phyloP scores from a whole-genome alignment of 305 asterid species.

The Solanum hybrid region DNA sequence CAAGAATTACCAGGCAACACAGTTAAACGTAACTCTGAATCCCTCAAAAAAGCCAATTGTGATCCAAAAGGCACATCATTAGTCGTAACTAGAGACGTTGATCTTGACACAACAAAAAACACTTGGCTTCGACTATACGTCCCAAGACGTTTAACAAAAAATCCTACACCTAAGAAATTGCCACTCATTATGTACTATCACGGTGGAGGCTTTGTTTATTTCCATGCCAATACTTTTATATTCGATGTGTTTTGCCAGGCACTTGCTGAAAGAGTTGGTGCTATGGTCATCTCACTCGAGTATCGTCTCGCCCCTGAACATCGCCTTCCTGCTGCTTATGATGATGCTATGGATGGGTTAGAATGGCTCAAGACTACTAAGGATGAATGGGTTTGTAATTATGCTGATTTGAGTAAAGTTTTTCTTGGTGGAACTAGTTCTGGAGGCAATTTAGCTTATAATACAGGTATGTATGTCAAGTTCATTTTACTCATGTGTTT shows the following conservation, averaged over 20 bases:
- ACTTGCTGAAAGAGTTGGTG: slow-evolving; percentile 23
- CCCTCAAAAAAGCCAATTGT: slow-evolving; percentile 18
- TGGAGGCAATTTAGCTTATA: slow-evolving; percentile 47
- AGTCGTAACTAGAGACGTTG: slow-evolving; percentile 38
- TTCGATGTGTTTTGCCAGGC: slow-evolving; percentile 31
- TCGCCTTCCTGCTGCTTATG: slow-evolving; percentile 60
- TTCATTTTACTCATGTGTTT: too few relatives aligned
- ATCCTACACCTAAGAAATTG: slow-evolving; percentile 16
- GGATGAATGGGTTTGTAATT: slow-evolving; percentile 36
- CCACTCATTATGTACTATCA: slow-evolving; percentile 49
- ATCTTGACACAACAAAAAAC: slow-evolving; percentile 20
- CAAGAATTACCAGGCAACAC: slow-evolving; percentile 24
- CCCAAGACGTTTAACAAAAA: slow-evolving; percentile 8
- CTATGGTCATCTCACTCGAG: slow-evolving; percentile 36
- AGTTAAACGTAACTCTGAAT: slow-evolving; percentile 19
- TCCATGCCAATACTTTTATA: slow-evolving; percentile 21
- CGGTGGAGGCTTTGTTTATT: slow-evolving; percentile 48
- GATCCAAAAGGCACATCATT: slow-evolving; percentile 21
- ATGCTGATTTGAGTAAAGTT: slow-evolving; percentile 29
- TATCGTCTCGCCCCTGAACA: slow-evolving; percentile 55
- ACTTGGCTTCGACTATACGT: slow-evolving; percentile 35
- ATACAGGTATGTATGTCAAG: slow-evolving; percentile 35
- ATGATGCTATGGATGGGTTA: slow-evolving; percentile 45
- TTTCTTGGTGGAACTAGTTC: slow-evolving; percentile 43
- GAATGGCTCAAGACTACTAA: slow-evolving; percentile 21